phyloP scores from a whole-genome alignment of 495 filamentous ascomycete species.

The Mycothermus thermophilus region DNA sequence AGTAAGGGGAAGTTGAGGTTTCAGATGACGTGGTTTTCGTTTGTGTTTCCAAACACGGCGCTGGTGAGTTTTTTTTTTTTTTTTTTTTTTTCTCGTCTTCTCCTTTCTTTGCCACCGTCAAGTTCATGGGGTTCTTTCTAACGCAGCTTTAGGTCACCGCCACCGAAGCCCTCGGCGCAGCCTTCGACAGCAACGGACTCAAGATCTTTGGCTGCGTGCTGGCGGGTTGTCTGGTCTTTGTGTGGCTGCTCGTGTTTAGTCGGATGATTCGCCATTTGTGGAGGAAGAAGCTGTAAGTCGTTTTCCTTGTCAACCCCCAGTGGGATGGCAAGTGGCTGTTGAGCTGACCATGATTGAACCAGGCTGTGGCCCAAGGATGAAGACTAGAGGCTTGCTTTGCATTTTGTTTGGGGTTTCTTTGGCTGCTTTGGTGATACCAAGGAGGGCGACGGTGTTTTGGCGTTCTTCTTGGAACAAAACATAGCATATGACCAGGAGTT shows the following conservation, averaged over 20 bases:
- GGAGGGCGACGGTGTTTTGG: too few relatives aligned
- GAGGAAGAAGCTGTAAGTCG: constrained; percentile 32
- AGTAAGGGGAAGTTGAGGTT: constrained; percentile 47
- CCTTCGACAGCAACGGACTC: constrained; percentile 47
- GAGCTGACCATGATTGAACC: neutral
- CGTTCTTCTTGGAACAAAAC: too few relatives aligned
- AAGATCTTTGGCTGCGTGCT: constrained; percentile 55
- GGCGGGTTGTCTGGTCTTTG: constrained; percentile 45
- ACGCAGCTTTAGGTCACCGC: constrained; percentile 39
- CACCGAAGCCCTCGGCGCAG: constrained; percentile 55
- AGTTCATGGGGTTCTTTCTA: neutral
- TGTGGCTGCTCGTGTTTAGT: constrained; percentile 54
- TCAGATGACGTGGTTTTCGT: constrained; percentile 81
- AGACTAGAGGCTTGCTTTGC: constrained; percentile 9
- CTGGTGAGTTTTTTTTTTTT: constrained; percentile 21
- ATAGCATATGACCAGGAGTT: too few relatives aligned
- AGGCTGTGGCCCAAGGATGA: constrained; percentile 21
- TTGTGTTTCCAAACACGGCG: constrained; percentile 77
- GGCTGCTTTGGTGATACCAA: too few relatives aligned
- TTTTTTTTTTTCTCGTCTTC: neutral
- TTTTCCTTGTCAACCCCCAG: constrained; percentile 16
- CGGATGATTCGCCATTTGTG: constrained; percentile 59
- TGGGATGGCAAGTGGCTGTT: neutral
- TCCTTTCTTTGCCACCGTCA: neutral
- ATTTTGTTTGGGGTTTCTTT: too few relatives aligned